These are phyloP conservation scores for Aspergillus felis DNA, from an alignment of 2,329 filamentous ascomycete genomes.

Conservation along the genomic window DNA sequence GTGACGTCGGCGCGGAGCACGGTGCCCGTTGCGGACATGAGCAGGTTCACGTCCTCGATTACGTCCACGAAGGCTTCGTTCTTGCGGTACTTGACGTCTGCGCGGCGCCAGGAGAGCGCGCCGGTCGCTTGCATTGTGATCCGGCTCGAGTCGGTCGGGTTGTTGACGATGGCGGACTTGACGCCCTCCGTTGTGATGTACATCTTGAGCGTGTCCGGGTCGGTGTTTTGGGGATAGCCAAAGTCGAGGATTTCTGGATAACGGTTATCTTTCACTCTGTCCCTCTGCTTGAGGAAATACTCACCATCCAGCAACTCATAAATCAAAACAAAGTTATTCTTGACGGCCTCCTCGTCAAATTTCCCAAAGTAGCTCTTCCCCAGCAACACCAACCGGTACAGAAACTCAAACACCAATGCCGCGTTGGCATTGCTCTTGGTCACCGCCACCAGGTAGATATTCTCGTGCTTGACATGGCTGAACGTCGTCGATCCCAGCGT, in stretches of 20 bases:
- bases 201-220: constrained; percentile 98
- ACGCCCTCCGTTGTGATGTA: constrained; percentile 99
- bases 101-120: constrained; percentile 91
- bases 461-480: constrained; percentile 99
- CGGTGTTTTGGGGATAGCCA: constrained; percentile 97
- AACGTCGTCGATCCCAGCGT: constrained; percentile 97
- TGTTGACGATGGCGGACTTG: constrained; percentile 71
- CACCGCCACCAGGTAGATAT: constrained; percentile 95
- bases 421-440: constrained; percentile 99
- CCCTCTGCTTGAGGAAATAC: constrained; percentile 13
- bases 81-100: constrained; percentile 98
- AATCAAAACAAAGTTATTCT: constrained; percentile 99
- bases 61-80: constrained; percentile 99
- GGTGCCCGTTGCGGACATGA: constrained; percentile 97
- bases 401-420: constrained; percentile 94
- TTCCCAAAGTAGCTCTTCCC: constrained; percentile 97
- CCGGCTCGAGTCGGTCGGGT: constrained; percentile 80
- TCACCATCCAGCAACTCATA: constrained; percentile 93
- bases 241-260: constrained; percentile 90
- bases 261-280: not conserved
- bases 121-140: constrained; percentile 99
- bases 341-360: constrained; percentile 98
- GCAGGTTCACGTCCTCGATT: constrained; percentile 96
- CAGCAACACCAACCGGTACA: constrained; percentile 85
- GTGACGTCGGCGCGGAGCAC: constrained; percentile 94